Evolutionary conservation across 441 rosid species (phyloP), one percentile per base, ranked within the genome.

Genomic region (Corymbia citriodora): DNA sequence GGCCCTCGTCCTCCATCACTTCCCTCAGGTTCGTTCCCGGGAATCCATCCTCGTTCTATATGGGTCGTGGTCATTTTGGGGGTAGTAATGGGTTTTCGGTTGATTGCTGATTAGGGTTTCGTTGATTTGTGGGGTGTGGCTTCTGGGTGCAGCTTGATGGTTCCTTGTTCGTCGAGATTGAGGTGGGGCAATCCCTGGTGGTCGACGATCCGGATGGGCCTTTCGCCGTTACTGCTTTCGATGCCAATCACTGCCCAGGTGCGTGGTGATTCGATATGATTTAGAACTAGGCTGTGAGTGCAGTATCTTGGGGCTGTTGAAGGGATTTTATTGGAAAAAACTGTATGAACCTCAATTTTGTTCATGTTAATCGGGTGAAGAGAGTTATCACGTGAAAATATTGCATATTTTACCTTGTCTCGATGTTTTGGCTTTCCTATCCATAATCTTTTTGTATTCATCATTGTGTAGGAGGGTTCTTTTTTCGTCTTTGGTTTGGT

Each of bases 191-290:
- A 88, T 91, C 96, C 3, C 7, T 96, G 70, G 90, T 93, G 19
- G 61, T 97, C 53, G 93, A 95, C 87, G 99, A 97, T 86, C 94
- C 93, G 2, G 95, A 94, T 88, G 98, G 97, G 31, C 91, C 92
- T 19, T 97, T 96, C 74, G 91, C 90, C 5, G 97, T 96, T 48
- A 93, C 96, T 15, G 98, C 97, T 88, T 95, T 94, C 61, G 99
- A 96, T 93, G 98, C 98, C 31, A 95, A 96, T 94, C 98, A 97
- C 86, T 96, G 98, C 88, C 96, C 98, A 50, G 97, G 98, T 96
- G 91, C 10, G 87, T 87, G 10, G 87, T 87, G 10, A 70, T 59
- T 53, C 6, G 19, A 50, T 27, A 36, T 13, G 48, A 25, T 87
- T 87, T 87, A 6, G 45, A 87, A 55, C 4, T 87, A 48, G 52